Evolutionary conservation across 306 rosid genomes (phyloP), one percentile per base, ranked within the genome.

Genomic region (Cicer judaicum): DNA sequence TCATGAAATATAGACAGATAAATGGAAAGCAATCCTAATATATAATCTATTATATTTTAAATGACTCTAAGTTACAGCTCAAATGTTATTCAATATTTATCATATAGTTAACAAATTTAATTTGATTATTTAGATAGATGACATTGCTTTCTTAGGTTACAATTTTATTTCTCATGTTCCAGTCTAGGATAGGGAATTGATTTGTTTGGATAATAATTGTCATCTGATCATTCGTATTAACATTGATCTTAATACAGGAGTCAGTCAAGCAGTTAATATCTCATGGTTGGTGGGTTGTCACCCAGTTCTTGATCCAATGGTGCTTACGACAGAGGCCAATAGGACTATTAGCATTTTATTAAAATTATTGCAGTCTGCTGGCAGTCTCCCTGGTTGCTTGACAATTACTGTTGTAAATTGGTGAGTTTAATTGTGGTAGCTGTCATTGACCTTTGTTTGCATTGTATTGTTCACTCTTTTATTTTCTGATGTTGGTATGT

Each of bases 221-320:
- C 21, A 49, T 70, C 14, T 63, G 50, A 69, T 74, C 36, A 36
- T 60, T 70, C 66, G 52, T 77, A 75, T 52, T 77, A 36, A 83
- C 72, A 39, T 73, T 55, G 65, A 67, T 86, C 72, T 63, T 54
- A 54, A 42, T 80, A 21, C 84, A 75, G 92, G 91, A 78, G 82
- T 65, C 54, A 80, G 88, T 53, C 75, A 81, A 73, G 76, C 77
- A 63, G 88, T 90, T 81, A 92, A 94, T 74, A 79, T 94, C 71
- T 90, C 95, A n/a, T 87, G 89, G 93, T 85, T 94, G 84, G 90
- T 76, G 76, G 88, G 88, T 75, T 82, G 89, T 80, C 96, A 91
- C 83, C 93, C 98, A 78, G 71, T 90, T 78, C 90, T 94, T 73
- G 96, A 92, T 76, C 89, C 89, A 24, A 87, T 78, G 75, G 74